These are phyloP conservation scores for Pseudocercospora ulei DNA, from an alignment of 2,329 filamentous ascomycete genomes.

Conservation along the genomic window DNA sequence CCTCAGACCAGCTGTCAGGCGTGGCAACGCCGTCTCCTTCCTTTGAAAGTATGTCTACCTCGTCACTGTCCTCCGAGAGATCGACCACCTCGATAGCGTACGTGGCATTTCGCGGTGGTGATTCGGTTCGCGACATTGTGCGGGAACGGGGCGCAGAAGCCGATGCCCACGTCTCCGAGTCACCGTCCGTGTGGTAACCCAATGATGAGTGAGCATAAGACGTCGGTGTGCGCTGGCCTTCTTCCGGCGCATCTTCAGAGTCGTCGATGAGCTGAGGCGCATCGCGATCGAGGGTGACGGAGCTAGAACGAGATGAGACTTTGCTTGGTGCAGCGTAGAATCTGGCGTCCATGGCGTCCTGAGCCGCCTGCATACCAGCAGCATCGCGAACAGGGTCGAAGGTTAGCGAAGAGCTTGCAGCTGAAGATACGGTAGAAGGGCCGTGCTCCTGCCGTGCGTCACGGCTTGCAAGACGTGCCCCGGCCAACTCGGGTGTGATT, in stretches of 20 bases:
- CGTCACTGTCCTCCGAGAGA: slow-evolving; percentile 31
- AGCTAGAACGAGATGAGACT: slow-evolving; percentile 19
- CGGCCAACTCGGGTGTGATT: slow-evolving; percentile 31
- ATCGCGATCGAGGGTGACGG: slow-evolving; percentile 14
- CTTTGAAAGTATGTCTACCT: slow-evolving; percentile 32
- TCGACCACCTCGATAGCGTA: slow-evolving; percentile 29
- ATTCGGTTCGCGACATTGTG: slow-evolving; percentile 18
- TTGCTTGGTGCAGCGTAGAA: slow-evolving; percentile 30
- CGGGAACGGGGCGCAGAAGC: slow-evolving; percentile 17
- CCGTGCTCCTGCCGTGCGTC: slow-evolving; percentile 18
- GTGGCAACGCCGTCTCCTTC: slow-evolving; percentile 33
- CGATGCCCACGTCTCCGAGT: slow-evolving; percentile 28
- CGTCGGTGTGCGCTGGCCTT: slow-evolving; percentile 23
- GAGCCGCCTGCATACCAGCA: slow-evolving; percentile 17
- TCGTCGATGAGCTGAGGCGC: slow-evolving; percentile 22
- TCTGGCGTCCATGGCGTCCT: slow-evolving; percentile 23
- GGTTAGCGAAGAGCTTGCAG: slow-evolving; percentile 12
- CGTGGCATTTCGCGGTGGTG: slow-evolving; percentile 19
- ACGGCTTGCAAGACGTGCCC: slow-evolving; percentile 28
- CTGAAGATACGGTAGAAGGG: slow-evolving; percentile 3
- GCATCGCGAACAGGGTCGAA: slow-evolving; percentile 33
- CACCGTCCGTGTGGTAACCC: slow-evolving; percentile 26
- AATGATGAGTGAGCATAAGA: slow-evolving; percentile 24
- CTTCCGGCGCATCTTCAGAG: slow-evolving; percentile 16
- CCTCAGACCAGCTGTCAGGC: slow-evolving; percentile 35